Percentiles rank a stretch among this genome's conserved stretches.
Conservation (phyloP, 192 early-diverging fungal species). For the Backusella westeae region DNA sequence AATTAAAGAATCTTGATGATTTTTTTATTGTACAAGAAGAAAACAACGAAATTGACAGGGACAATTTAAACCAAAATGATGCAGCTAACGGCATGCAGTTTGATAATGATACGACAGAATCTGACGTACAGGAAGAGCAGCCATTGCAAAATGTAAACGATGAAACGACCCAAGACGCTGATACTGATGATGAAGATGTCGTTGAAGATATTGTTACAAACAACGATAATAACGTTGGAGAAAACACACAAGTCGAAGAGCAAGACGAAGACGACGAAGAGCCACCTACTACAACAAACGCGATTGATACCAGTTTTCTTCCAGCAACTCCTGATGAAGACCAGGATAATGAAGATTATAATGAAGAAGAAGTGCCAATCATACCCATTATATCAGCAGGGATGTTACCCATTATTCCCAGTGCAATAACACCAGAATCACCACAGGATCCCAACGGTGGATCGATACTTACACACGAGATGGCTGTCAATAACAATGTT, state of each 20-base stretch:
- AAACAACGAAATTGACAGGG: conserved; percentile 2
- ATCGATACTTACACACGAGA: background rate
- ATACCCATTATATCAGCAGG: background rate
- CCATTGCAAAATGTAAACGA: background rate
- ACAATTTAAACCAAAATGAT: background rate
- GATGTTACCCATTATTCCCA: background rate
- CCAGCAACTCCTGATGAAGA: background rate
- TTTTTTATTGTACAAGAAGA: background rate
- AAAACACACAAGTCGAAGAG: background rate
- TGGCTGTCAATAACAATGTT: conserved; percentile 2
- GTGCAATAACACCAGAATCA: background rate
- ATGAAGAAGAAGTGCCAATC: background rate
- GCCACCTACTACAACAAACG: background rate
- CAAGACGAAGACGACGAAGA: background rate
- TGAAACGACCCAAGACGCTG: background rate
- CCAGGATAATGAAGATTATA: background rate
- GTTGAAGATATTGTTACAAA: background rate
- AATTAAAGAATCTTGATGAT: background rate
- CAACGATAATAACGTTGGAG: background rate
- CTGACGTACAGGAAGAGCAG: background rate
- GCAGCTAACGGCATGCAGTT: background rate
- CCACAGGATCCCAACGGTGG: background rate
- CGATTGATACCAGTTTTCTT: background rate
- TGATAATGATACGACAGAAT: background rate
- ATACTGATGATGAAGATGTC: background rate